Evolutionary conservation across 2,329 filamentous ascomycete species (phyloP).

Genomic region (Colletotrichum somersetense): DNA sequence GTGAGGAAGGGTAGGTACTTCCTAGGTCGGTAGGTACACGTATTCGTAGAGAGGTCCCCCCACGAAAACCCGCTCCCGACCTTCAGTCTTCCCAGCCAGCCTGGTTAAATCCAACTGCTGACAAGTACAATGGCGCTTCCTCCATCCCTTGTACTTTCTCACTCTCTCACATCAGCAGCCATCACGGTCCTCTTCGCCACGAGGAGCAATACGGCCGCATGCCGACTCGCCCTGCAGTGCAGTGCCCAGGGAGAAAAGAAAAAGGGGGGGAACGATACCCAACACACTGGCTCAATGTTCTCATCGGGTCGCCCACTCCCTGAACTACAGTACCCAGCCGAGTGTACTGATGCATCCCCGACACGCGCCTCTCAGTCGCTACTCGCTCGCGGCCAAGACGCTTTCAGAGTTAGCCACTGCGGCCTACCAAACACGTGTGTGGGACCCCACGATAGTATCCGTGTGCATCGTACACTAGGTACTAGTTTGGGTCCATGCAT

Average conservation of each 20-base stretch:
- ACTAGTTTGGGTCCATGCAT: background rate
- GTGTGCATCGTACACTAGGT: too few relatives aligned
- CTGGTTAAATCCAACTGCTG: background rate
- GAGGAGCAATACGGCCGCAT: conserved; percentile 23
- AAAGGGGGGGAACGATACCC: background rate
- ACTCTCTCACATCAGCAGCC: conserved; percentile 9
- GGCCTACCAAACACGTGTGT: conserved; percentile 1
- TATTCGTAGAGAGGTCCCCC: conserved; percentile 21
- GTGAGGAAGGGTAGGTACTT: background rate
- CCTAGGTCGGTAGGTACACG: too few relatives aligned
- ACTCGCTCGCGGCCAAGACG: conserved; percentile 2
- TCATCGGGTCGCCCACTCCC: too few relatives aligned
- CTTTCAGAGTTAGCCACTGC: background rate
- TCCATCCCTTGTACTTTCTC: background rate
- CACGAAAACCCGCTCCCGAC: conserved; percentile 27
- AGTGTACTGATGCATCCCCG: background rate
- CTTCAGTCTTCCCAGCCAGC: background rate
- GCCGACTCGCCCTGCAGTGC: conserved; percentile 26
- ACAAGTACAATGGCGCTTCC: background rate
- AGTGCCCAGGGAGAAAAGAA: background rate
- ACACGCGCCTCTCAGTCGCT: background rate
- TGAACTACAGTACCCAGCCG: background rate
- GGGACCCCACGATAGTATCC: too few relatives aligned
- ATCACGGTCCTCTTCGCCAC: conserved; percentile 31
- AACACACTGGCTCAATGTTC: background rate